Evolutionary conservation across 2,329 filamentous ascomycete genomes (phyloP).

Genomic region (Epichloe coenophiala): DNA sequence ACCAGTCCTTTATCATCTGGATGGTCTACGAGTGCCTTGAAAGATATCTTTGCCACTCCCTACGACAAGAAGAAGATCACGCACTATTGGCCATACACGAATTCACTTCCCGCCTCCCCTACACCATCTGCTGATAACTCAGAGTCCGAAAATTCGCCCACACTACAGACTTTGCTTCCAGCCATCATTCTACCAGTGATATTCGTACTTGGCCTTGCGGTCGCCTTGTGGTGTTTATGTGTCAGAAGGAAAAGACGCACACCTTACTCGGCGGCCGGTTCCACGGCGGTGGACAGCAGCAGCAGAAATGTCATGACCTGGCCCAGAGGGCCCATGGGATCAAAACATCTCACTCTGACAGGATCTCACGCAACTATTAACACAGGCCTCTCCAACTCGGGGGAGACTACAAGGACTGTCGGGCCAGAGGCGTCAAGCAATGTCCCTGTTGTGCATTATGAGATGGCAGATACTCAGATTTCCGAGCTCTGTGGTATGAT

Average conservation of each 20-base stretch:
- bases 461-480: constrained; percentile 30
- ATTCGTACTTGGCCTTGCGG: constrained; percentile 12
- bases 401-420: neutral
- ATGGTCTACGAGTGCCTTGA: constrained; percentile 37
- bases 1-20: constrained; percentile 47
- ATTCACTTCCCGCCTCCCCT: constrained; percentile 4
- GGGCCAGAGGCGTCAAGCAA: neutral
- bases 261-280: constrained; percentile 19
- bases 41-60: constrained; percentile 35
- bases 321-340: constrained; percentile 31
- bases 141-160: neutral
- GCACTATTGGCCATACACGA: constrained; percentile 47
- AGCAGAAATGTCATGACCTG: constrained; percentile 32
- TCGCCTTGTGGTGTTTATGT: constrained; percentile 37
- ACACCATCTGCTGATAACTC: neutral
- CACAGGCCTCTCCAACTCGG: constrained; percentile 4
- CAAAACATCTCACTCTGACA: constrained; percentile 20
- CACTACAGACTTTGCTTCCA: constrained; percentile 5
- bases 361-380: neutral
- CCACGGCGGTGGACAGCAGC: constrained; percentile 31
- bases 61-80: constrained; percentile 45
- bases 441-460: constrained; percentile 10
- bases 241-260: constrained; percentile 30
- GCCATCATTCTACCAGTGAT: constrained; percentile 7
- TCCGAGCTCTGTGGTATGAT: constrained; percentile 33